Percentiles rank a stretch among this genome's conserved stretches.
Conservation (phyloP, 164 flowering plant species). For the Litsea cubeba region DNA sequence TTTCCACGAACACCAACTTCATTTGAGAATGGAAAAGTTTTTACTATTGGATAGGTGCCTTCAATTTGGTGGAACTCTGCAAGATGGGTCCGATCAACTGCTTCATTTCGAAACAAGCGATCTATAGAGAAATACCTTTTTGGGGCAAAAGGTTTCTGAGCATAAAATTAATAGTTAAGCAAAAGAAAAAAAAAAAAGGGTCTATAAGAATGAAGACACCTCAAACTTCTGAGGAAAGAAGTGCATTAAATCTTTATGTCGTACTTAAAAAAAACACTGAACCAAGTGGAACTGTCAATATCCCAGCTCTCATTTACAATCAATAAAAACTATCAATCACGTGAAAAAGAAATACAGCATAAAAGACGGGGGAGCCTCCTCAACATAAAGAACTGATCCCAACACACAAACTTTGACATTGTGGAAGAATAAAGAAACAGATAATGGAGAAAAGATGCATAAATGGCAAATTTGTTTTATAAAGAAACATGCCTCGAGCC, state of each 20-base stretch:
- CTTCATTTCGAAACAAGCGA: constrained; percentile 99
- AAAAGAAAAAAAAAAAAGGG: background rate
- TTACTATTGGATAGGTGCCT: constrained; percentile 37
- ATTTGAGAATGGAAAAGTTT: background rate
- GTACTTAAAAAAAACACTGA: background rate
- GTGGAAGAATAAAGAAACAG: background rate
- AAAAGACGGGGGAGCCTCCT: background rate
- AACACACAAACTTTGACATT: background rate
- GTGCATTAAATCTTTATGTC: no score
- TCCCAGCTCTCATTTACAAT: no score
- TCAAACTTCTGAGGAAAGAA: no score
- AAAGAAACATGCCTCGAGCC: no score
- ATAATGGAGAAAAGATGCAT: background rate
- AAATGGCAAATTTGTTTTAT: no score
- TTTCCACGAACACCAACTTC: background rate
- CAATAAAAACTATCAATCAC: no score
- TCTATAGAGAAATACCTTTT: constrained; percentile 83
- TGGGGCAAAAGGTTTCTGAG: constrained; percentile 73
- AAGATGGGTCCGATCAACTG: constrained; percentile 97
- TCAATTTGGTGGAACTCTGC: constrained; percentile 99
- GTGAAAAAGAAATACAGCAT: background rate
- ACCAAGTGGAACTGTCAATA: background rate
- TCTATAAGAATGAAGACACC: no score
- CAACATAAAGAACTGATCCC: background rate
- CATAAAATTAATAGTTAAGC: background rate